Conservation (phyloP, 495 filamentous ascomycete species). For the Penicillium crystallinum region DNA sequence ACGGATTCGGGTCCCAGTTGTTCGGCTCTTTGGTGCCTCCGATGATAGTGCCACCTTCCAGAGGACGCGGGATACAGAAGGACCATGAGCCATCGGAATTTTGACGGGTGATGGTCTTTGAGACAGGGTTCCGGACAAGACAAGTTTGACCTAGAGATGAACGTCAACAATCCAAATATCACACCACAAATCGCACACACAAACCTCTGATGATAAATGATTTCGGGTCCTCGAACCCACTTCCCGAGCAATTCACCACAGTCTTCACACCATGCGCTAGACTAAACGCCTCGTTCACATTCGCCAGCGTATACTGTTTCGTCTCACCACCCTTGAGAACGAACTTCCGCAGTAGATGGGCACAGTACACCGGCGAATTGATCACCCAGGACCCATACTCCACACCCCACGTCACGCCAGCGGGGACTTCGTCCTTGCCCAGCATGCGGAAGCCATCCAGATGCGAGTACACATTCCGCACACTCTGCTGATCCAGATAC, state of each 20-base stretch:
- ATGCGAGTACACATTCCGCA: conserved; percentile 26
- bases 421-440: conserved; percentile 34
- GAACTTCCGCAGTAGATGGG: conserved; percentile 50
- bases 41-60: conserved; percentile 56
- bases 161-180: neutral
- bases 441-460: conserved; percentile 44
- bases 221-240: conserved; percentile 47
- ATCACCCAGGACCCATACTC: conserved; percentile 54
- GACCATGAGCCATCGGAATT: conserved; percentile 56
- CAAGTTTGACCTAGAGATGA: conserved; percentile 38
- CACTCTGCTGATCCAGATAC: conserved; percentile 32
- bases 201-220: conserved; percentile 53
- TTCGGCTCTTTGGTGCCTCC: conserved; percentile 59
- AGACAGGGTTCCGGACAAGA: conserved; percentile 41
- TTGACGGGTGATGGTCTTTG: conserved; percentile 54
- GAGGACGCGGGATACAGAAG: conserved; percentile 55
- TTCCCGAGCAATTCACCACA: conserved; percentile 56
- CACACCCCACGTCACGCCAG: conserved; percentile 49
- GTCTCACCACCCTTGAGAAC: conserved; percentile 44
- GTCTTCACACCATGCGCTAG: conserved; percentile 34
- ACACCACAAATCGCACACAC: neutral
- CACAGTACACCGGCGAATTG: conserved; percentile 59
- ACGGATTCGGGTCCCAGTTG: conserved; percentile 50
- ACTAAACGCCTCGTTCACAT: conserved; percentile 45
- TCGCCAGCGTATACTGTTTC: conserved; percentile 39